Conservation (phyloP, 257 asterid genomes). For the Ligustrum vulgare region DNA sequence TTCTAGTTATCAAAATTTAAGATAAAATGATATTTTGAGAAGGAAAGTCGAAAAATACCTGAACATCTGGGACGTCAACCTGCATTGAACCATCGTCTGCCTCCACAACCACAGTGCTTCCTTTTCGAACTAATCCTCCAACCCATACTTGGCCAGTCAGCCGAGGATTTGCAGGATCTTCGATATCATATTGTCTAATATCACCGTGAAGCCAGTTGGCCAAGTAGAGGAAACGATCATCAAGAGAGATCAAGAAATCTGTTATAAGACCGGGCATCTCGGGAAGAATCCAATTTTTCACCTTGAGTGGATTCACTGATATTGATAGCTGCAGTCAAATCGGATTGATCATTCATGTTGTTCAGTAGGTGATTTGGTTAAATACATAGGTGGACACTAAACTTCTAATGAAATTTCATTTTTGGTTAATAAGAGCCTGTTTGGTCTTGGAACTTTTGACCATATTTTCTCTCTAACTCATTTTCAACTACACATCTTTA, state of each 20-base stretch:
- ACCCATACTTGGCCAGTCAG: conserved; percentile 81
- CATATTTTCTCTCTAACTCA: too few species aligned
- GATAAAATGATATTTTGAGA: not conserved
- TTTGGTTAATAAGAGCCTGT: too few species aligned
- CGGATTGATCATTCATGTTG: not conserved
- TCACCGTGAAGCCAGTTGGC: conserved; percentile 98
- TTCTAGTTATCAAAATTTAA: not conserved
- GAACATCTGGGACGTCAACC: conserved; percentile 67
- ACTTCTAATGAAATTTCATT: not conserved
- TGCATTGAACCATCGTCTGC: conserved; percentile 80
- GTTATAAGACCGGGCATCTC: conserved; percentile 91
- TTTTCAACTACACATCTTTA: too few species aligned
- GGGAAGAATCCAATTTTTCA: conserved; percentile 83
- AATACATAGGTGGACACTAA: not conserved
- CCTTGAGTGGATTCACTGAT: conserved; percentile 71
- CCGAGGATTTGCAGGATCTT: conserved; percentile 68
- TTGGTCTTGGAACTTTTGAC: too few species aligned
- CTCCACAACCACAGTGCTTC: conserved; percentile 64
- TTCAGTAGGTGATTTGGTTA: not conserved
- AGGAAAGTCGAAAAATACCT: conserved; percentile 41
- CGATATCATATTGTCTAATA: conserved; percentile 78
- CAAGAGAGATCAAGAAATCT: conserved; percentile 71
- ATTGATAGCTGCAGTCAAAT: conserved; percentile 46
- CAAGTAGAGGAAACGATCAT: conserved; percentile 72
- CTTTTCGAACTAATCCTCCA: conserved; percentile 71